Evolutionary conservation across 495 filamentous ascomycete genomes (phyloP).

Genomic region (Xylaria grammica): DNA sequence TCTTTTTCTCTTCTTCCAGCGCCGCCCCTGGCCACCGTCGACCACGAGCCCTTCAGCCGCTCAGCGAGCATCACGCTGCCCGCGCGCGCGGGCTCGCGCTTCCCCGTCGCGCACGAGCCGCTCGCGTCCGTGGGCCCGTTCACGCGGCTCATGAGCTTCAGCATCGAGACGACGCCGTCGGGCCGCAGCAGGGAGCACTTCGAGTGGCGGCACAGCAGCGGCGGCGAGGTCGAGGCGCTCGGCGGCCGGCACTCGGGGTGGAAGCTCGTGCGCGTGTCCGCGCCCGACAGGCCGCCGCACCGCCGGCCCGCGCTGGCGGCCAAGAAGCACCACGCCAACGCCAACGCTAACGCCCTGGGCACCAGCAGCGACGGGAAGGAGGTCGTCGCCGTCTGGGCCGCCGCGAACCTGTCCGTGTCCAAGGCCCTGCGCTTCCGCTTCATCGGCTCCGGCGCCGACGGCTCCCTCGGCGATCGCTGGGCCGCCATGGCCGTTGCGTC

Average conservation of each 20-base stretch:
- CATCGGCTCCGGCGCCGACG: conserved; percentile 32
- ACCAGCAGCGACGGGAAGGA: conserved; percentile 32
- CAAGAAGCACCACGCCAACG: neutral
- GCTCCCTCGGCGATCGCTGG: conserved; percentile 38
- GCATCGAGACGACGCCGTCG: conserved; percentile 24
- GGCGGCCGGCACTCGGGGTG: conserved; percentile 24
- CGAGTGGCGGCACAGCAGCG: conserved; percentile 38
- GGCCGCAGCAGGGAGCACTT: conserved; percentile 30
- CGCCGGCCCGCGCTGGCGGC: too few relatives aligned
- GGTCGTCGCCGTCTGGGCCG: conserved; percentile 36
- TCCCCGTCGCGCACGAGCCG: conserved; percentile 17
- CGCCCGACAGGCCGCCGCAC: neutral
- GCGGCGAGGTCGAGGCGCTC: conserved; percentile 26
- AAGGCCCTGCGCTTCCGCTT: conserved; percentile 35
- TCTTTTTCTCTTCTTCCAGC: neutral
- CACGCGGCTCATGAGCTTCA: conserved; percentile 27
- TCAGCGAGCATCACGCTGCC: conserved; percentile 23
- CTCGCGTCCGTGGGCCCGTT: conserved; percentile 13
- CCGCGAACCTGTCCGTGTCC: conserved; percentile 19
- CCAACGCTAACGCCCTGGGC: neutral
- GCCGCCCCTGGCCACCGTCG: conserved; percentile 27
- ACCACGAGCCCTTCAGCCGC: neutral
- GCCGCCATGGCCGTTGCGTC: conserved; percentile 39
- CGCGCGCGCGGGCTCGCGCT: conserved; percentile 5
- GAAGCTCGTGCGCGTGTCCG: conserved; percentile 34